Percentiles rank a stretch among this genome's conserved stretches.
These are phyloP conservation scores for Schwanniomyces etchellsii DNA, from an alignment of 1,139 yeast species.

Conservation along the genomic window DNA sequence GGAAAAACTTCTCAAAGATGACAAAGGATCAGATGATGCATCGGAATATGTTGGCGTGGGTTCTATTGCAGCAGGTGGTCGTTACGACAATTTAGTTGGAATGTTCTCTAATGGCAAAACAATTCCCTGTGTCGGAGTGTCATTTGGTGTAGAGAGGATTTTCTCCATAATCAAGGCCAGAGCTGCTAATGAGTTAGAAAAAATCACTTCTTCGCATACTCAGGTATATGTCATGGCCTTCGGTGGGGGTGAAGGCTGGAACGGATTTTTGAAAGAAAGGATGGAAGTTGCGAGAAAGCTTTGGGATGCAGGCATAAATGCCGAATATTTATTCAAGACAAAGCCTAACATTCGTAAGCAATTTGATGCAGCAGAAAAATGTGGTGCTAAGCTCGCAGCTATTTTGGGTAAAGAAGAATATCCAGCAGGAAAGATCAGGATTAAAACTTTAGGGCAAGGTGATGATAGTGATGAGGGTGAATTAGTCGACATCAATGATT, in stretches of 20 bases:
- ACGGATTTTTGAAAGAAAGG: slow-evolving; percentile 85
- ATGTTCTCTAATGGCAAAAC: slow-evolving; percentile 93
- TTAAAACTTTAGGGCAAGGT: slow-evolving; percentile 85
- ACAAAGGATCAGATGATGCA: slow-evolving; percentile 74
- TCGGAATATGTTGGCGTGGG: slow-evolving; percentile 97
- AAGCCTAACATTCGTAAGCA: slow-evolving; percentile 94
- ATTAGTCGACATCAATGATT: slow-evolving; percentile 54
- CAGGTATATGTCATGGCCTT: slow-evolving; percentile 96
- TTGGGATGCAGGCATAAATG: slow-evolving; percentile 85
- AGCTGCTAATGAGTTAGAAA: slow-evolving; percentile 46
- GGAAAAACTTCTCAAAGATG: slow-evolving; percentile 39
- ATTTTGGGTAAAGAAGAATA: slow-evolving; percentile 94
- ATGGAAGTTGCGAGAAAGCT: slow-evolving; percentile 75
- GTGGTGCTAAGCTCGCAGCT: slow-evolving; percentile 87
- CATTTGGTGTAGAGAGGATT: slow-evolving; percentile 93
- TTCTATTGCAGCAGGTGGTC: slow-evolving; percentile 97
- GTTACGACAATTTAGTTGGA: slow-evolving; percentile 93
- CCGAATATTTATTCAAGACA: slow-evolving; percentile 86
- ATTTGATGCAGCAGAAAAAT: slow-evolving; percentile 94
- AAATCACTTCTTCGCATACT: slow-evolving; percentile 75
- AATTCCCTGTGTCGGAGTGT: slow-evolving; percentile 95
- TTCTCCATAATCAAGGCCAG: slow-evolving; percentile 85
- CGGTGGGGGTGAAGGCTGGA: slow-evolving; percentile 97
- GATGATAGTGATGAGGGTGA: slow-evolving; percentile 87
- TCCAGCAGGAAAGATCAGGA: slow-evolving; percentile 72